These are phyloP conservation scores for Prunus persica DNA, from an alignment of 306 rosid genomes.

Conservation along the genomic window Prunus_persica_NCBIv2 NC_034014.1:3206501-3207000, in stretches of 20 bases:
- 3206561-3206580: neutral
- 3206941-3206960: neutral
- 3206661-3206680: neutral
- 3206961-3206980: conserved; percentile 17
- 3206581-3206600: neutral
- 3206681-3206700: neutral
- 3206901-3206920: conserved; percentile 36
- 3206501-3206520: neutral
- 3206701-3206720: neutral
- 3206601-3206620: neutral
- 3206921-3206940: conserved; percentile 28
- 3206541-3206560: neutral
- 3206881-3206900: conserved; percentile 26
- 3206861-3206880: conserved; percentile 29
- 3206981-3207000: conserved; percentile 20
- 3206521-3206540: neutral
- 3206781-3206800: neutral
- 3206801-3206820: neutral
- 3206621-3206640: neutral
- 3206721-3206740: neutral
- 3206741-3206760: neutral
- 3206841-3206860: neutral
- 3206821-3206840: neutral
- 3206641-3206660: neutral
- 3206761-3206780: neutral